Evolutionary conservation across 2,329 filamentous ascomycete species (phyloP).

Genomic region (Fusarium foetens): DNA sequence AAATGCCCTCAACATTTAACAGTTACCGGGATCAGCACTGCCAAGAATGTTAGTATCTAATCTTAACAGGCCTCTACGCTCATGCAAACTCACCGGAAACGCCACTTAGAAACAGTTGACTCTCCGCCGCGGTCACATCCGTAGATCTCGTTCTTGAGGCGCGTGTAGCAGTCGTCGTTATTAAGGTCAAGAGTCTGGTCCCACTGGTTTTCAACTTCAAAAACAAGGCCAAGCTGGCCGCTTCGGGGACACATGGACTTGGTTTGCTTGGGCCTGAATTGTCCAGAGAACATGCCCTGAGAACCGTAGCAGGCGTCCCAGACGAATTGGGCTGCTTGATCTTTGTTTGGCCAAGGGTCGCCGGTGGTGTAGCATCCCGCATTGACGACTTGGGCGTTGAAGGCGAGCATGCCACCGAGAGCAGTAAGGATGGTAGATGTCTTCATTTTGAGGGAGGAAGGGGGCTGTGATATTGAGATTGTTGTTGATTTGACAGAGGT

Average conservation of each 20-base stretch:
- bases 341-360: neutral
- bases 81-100: neutral
- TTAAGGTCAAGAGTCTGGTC: neutral
- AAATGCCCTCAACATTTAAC: neutral
- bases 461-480: rapidly evolving
- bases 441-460: neutral
- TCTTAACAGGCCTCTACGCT: rapidly evolving
- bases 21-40: neutral
- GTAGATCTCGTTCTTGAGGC: neutral
- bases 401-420: neutral
- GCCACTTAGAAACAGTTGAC: neutral
- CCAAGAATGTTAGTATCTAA: neutral
- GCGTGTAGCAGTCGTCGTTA: neutral
- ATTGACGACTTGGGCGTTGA: neutral
- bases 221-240: neutral
- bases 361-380: neutral
- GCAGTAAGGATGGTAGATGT: neutral
- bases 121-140: neutral
- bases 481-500: neutral
- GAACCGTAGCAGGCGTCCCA: neutral
- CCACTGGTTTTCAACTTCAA: neutral
- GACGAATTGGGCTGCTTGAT: neutral
- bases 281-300: neutral
- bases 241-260: neutral
- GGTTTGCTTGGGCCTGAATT: neutral